Evolutionary conservation across 129 eudicot genomes (phyloP), one percentile per base, ranked within the genome.

Genomic region (Artemisia tridentata): DNA sequence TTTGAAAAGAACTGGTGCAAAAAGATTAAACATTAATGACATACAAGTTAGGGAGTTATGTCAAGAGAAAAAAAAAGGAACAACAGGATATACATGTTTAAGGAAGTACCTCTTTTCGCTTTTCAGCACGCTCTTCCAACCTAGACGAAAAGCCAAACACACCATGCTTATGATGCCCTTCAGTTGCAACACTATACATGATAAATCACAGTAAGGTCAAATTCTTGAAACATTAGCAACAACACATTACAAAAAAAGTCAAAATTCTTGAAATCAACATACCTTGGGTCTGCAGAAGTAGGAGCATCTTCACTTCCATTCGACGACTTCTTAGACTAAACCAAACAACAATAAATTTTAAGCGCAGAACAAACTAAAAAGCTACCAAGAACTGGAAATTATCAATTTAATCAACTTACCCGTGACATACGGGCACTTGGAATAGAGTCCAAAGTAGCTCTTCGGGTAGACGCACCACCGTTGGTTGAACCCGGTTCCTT

Each of bases 91-190:
- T 25, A 63, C 9, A 54, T 14, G 67, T 5, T 53, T 63, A 52
- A 43, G 19, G 47, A 65, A 49, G 68, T 46, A 84, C 99, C 97
- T 95, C 93, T 78, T 81, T 87, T 65, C 99, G 80, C 75, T 89
- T 95, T 68, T 95, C 99, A 78, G 99, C 99, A 61, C 99, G 93
- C 71, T 87, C 89, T 65, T 89, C 89, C 88, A 86, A 78, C 72
- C 92, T 85, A 75, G 78, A 90, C 48, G 97, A 85, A 80, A 90
- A 95, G 50, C 84, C 90, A 27, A 74, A 49, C 13, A 67, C 76
- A 69, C 77, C 74, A 65, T 66, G 77, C 86, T 75, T 90, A 41
- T 19, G 81, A 74, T 83, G 91, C n/a, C 82, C 80, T 21, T 75
- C 75, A 43, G 83, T 69, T 46, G 82, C 77, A 56, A 72, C 82